phyloP scores from a whole-genome alignment of 768 basidiomycete genomes.

The Steccherinum ochraceum region DNA sequence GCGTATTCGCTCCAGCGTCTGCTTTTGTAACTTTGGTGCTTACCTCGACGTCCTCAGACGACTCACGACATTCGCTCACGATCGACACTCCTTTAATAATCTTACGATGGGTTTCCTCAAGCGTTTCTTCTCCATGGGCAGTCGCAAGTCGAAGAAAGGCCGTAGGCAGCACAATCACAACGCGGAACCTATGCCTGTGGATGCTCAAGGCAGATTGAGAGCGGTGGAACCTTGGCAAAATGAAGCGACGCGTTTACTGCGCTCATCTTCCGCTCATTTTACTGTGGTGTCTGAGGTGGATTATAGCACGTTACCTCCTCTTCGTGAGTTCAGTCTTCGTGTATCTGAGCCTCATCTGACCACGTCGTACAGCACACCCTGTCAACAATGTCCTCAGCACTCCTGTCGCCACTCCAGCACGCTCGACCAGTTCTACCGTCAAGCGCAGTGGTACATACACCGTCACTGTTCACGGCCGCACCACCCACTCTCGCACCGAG shows the following conservation, averaged over 20 bases:
- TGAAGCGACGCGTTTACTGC: conserved; percentile 45
- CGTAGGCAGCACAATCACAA: conserved; percentile 26
- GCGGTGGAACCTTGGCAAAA: conserved; percentile 36
- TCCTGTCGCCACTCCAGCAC: conserved; percentile 45
- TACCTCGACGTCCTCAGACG: conserved; percentile 3
- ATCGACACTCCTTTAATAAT: conserved; percentile 5
- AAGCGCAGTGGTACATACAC: conserved; percentile 57
- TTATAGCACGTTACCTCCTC: conserved; percentile 53
- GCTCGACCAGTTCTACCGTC: conserved; percentile 40
- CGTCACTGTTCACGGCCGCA: conserved; percentile 65
- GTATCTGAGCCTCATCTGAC: conserved; percentile 10
- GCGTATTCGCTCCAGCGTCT: too few species aligned
- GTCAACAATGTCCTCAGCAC: conserved; percentile 50
- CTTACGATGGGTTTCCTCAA: conserved; percentile 61
- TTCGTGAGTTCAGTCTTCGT: conserved; percentile 46
- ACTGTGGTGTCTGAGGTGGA: conserved; percentile 50
- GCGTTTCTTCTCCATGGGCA: conserved; percentile 62
- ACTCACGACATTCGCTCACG: conserved; percentile 1
- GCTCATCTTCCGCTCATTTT: conserved; percentile 68
- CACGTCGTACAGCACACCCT: conserved; percentile 52
- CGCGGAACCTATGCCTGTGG: conserved; percentile 17
- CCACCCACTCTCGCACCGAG: conserved; percentile 53
- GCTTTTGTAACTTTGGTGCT: too few species aligned
- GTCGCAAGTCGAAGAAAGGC: conserved; percentile 55
- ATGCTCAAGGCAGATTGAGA: conserved; percentile 8